phyloP scores from a whole-genome alignment of 176 grass and related monocot genomes.

The Eremochloa ophiuroides region DNA sequence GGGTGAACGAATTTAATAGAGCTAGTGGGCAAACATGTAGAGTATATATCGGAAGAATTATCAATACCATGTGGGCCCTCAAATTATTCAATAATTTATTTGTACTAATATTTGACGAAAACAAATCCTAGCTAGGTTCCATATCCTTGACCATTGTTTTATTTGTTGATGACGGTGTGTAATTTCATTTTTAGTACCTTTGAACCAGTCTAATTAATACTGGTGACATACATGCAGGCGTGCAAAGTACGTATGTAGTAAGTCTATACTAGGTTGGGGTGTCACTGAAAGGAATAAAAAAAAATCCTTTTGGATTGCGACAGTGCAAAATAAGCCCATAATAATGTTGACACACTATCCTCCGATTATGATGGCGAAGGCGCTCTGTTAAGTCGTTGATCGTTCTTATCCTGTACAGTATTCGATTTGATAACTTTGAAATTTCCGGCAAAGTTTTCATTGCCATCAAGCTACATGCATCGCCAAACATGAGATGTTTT shows the following conservation, averaged over 20 bases:
- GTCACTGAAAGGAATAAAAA: neutral
- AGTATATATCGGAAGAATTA: too few relatives aligned
- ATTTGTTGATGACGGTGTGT: neutral
- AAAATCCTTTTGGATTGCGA: neutral
- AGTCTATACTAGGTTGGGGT: neutral
- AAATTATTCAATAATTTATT: too few relatives aligned
- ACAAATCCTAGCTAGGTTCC: too few relatives aligned
- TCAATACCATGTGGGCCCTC: too few relatives aligned
- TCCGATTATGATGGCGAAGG: neutral
- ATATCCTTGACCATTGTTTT: neutral
- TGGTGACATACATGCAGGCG: neutral
- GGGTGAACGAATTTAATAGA: neutral
- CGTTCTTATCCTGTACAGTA: neutral
- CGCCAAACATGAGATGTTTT: too few relatives aligned
- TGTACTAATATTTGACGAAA: too few relatives aligned
- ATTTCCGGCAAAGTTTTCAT: neutral
- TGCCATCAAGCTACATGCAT: too few relatives aligned
- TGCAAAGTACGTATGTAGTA: neutral
- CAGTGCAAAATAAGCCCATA: neutral
- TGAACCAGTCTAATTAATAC: neutral
- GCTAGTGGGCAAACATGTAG: neutral
- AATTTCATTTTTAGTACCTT: neutral
- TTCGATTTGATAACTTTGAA: neutral
- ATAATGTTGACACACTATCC: neutral
- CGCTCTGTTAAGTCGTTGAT: too few relatives aligned